Conservation (phyloP, 2,329 filamentous ascomycete species). For the Coniochaeta sp. region DNA sequence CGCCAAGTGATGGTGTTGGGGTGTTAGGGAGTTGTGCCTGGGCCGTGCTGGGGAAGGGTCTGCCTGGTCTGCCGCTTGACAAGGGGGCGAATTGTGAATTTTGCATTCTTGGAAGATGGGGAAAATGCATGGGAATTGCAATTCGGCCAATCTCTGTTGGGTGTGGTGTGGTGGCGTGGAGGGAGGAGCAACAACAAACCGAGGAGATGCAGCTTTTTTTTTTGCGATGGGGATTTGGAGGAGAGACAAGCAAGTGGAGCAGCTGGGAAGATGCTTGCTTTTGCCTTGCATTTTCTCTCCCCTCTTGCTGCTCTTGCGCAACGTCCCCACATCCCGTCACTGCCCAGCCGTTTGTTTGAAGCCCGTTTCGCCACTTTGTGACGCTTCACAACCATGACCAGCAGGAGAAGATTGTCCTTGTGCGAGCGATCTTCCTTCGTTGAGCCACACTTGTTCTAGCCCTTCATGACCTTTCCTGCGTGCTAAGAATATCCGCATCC, state of each 20-base stretch:
- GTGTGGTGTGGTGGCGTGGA: background rate
- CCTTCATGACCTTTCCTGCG: constrained; percentile 1
- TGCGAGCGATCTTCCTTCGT: constrained; percentile 2
- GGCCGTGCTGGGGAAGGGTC: background rate
- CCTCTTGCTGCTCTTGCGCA: background rate
- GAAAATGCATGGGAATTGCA: constrained; percentile 7
- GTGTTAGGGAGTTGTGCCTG: background rate
- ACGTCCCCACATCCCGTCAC: background rate
- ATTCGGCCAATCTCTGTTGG: background rate
- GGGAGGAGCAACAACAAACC: background rate
- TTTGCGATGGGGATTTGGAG: background rate
- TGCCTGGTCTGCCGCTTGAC: background rate
- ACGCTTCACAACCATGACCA: too few relatives aligned
- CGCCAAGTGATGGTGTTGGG: too few relatives aligned
- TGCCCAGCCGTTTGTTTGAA: background rate
- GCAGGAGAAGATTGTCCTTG: too few relatives aligned
- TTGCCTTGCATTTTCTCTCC: background rate
- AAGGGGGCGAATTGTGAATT: background rate
- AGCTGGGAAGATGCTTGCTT: background rate
- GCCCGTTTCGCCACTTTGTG: background rate
- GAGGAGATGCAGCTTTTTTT: background rate
- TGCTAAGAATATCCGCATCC: constrained; percentile 1
- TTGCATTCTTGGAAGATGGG: constrained; percentile 4
- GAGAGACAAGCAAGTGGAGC: background rate
- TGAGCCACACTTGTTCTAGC: constrained; percentile 17